Evolutionary conservation across 176 grass and related monocot species (phyloP).

Genomic region (Tillandsia fasciculata): DNA sequence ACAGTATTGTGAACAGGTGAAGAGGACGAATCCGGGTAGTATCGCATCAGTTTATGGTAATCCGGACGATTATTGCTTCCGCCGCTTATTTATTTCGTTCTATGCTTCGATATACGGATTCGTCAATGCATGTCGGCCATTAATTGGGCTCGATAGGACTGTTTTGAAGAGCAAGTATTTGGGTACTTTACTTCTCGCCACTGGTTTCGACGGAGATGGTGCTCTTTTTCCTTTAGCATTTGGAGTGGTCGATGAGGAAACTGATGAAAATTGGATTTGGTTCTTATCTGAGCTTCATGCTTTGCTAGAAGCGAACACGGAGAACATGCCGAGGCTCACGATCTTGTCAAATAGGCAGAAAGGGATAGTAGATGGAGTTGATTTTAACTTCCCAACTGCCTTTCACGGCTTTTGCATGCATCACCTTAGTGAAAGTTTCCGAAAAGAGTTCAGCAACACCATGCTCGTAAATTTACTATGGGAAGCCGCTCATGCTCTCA

Average conservation of each 20-base stretch:
- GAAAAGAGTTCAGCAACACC: constrained; percentile 79
- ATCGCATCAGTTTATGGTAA: constrained; percentile 71
- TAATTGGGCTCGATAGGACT: constrained; percentile 84
- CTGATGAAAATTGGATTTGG: constrained; percentile 94
- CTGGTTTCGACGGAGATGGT: constrained; percentile 86
- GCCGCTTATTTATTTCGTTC: constrained; percentile 76
- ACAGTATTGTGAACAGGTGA: constrained; percentile 75
- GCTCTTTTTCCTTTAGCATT: constrained; percentile 90
- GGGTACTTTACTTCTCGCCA: constrained; percentile 82
- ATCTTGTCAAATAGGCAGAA: constrained; percentile 85
- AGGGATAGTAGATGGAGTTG: constrained; percentile 85
- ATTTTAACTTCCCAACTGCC: constrained; percentile 95
- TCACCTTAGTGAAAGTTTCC: constrained; percentile 70
- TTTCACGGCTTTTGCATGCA: constrained; percentile 97
- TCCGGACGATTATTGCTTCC: constrained; percentile 67
- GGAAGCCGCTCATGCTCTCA: constrained; percentile 84
- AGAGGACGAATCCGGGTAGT: constrained; percentile 84
- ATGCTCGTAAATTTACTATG: constrained; percentile 67
- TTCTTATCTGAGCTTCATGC: constrained; percentile 86
- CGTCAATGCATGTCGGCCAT: constrained; percentile 84
- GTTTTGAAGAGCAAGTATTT: constrained; percentile 92
- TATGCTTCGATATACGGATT: constrained; percentile 93
- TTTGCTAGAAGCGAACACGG: constrained; percentile 86
- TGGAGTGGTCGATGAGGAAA: constrained; percentile 94
- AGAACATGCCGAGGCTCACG: constrained; percentile 93